Base-by-base conservation (phyloP, 305 asterid species). In the Striga hermonthica region DNA sequence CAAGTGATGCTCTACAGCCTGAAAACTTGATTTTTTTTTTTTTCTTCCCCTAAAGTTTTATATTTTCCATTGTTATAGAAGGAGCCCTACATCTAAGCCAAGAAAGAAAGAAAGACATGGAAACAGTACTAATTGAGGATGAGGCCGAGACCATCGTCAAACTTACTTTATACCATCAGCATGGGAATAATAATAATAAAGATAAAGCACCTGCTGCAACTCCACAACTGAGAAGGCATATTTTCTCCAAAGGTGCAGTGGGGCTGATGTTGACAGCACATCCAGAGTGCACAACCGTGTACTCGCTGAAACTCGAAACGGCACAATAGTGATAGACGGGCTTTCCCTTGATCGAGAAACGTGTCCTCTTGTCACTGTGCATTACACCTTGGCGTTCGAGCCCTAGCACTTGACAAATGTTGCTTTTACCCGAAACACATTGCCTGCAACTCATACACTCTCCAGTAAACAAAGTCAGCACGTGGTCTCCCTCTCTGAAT, bases 211-310 rank as follows among this genome's bases (percentile, higher is more conserved):
- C 98, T 61, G 97, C 95, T 38, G 98, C 94, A 12, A 84, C 94
- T 64, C 98, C 98, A 80, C 98, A 92, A 70, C 98, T 92, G 39
- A 92, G 90, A 80, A 92, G 97, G 80, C 97, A 90, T 78, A 87
- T 81, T 81, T 87, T 90, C 64, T 92, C 95, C 60, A 92, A 72
- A 72, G 98, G 98, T 14, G 98, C 98, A 43, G 9, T 63, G 9
- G 88, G 39, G 76, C 70, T 84, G 61, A 92, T 82, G 83, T 90
- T 92, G 66, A 79, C 90, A 60, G 97, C 98, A 76, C 98, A 90
- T 67, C 98, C 97, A 68, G 96, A 86, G 78, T 90, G 95, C 72
- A 90, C 96, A 36, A 92, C 82, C 1, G 96, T 87, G 65, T 92
- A 88, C 52, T 92, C 95, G 6, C 98, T 90, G 79, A 90, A 90